These are phyloP conservation scores for Exophiala oligosperma DNA, from an alignment of 2,329 filamentous ascomycete species.

Conservation along the genomic window DNA sequence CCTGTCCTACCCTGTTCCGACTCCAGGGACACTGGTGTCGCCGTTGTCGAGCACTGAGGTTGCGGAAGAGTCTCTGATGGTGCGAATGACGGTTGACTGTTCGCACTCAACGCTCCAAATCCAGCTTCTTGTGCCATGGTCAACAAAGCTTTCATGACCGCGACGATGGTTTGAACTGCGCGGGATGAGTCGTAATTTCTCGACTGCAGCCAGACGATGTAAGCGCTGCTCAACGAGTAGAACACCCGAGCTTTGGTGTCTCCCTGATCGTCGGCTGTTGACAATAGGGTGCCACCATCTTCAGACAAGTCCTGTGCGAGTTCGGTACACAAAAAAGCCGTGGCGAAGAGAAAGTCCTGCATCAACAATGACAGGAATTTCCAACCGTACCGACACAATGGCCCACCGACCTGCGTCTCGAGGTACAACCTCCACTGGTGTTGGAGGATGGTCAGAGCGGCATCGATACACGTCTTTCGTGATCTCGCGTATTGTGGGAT, in stretches of 20 bases:
- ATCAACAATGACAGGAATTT: conserved; percentile 45
- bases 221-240: conserved; percentile 15
- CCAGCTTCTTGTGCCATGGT: conserved; percentile 9
- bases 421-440: conserved; percentile 46
- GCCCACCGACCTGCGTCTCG: conserved; percentile 43
- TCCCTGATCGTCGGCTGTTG: not conserved
- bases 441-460: conserved; percentile 45
- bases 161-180: conserved; percentile 8
- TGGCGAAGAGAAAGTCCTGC: conserved; percentile 51
- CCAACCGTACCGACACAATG: conserved; percentile 44
- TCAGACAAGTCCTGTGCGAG: conserved; percentile 33
- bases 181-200: conserved; percentile 14
- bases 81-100: not conserved
- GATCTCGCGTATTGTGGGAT: conserved; percentile 43
- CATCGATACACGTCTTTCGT: conserved; percentile 45
- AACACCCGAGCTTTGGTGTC: conserved; percentile 4
- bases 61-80: not conserved
- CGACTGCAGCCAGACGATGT: conserved; percentile 19
- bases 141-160: conserved; percentile 10
- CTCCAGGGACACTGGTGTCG: not conserved
- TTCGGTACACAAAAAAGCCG: conserved; percentile 49
- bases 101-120: not conserved
- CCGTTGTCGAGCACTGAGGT: too few species aligned
- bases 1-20: not conserved
- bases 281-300: not conserved